Evolutionary conservation across 2,329 filamentous ascomycete species (phyloP).

Genomic region (Ophiostoma sp.): DNA sequence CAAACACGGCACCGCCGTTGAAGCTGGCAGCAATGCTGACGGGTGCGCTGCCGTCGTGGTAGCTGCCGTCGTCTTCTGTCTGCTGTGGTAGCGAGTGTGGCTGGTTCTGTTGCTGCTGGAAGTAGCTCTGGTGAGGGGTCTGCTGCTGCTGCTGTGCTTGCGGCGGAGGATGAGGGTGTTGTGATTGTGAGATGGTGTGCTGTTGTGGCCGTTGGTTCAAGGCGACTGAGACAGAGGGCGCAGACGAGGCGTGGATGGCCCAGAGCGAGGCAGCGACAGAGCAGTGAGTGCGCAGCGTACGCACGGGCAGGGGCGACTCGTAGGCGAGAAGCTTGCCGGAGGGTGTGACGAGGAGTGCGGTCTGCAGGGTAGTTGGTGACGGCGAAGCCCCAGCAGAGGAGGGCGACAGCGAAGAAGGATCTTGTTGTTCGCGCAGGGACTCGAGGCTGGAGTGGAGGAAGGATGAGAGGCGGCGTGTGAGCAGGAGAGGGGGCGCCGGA

Average conservation of each 20-base stretch:
- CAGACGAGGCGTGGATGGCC: constrained; percentile 49
- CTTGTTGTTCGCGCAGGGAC: constrained; percentile 21
- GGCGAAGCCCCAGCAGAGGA: constrained; percentile 28
- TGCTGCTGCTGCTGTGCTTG: not conserved
- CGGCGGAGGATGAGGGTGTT: not conserved
- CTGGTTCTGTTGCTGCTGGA: constrained; percentile 9
- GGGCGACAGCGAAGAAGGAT: not conserved
- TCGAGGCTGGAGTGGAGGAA: constrained; percentile 54
- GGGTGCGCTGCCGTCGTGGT: constrained; percentile 24
- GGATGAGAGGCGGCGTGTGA: constrained; percentile 59
- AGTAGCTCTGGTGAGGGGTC: not conserved
- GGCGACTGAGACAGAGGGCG: constrained; percentile 33
- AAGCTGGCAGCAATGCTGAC: constrained; percentile 52
- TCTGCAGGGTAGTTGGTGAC: constrained; percentile 43
- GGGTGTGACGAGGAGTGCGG: constrained; percentile 54
- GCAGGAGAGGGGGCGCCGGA: constrained; percentile 53
- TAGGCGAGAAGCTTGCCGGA: constrained; percentile 60
- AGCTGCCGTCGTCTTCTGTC: constrained; percentile 21
- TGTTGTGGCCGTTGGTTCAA: constrained; percentile 22
- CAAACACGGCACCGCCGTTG: constrained; percentile 45
- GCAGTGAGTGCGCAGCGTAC: constrained; percentile 55
- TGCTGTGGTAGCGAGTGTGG: not conserved
- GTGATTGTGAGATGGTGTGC: constrained; percentile 16
- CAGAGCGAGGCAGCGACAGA: constrained; percentile 60
- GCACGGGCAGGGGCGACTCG: constrained; percentile 51